phyloP scores from a whole-genome alignment of 371 early-diverging fungal genomes.

The Chytridiales sp. region DNA sequence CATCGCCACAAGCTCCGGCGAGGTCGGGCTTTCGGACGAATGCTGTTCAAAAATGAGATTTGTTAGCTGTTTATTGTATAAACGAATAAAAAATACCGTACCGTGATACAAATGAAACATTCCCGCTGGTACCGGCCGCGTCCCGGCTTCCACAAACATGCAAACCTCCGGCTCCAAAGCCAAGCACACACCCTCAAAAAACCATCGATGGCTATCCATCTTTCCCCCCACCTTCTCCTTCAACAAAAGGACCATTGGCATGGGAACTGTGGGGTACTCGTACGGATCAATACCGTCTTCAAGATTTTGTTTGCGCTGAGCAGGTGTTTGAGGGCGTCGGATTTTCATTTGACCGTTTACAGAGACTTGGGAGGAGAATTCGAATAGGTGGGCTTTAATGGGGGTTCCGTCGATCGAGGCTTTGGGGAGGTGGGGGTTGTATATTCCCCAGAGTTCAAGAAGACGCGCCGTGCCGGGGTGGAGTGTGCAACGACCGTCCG shows the following conservation, averaged over 20 bases:
- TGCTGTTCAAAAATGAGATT: conserved; percentile 66
- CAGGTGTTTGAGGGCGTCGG: conserved; percentile 17
- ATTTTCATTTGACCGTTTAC: conserved; percentile 50
- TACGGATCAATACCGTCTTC: background rate
- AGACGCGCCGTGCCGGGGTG: too few species aligned
- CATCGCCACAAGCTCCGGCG: conserved; percentile 95
- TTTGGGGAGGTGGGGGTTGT: conserved; percentile 52
- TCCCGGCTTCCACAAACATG: conserved; percentile 87
- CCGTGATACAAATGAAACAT: conserved; percentile 68
- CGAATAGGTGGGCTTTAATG: conserved; percentile 77
- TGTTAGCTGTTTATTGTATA: background rate
- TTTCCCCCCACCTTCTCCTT: conserved; percentile 63
- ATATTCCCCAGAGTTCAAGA: too few species aligned
- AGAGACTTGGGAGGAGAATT: conserved; percentile 83
- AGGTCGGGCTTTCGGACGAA: conserved; percentile 77
- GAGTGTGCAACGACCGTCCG: too few species aligned
- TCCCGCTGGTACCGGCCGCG: conserved; percentile 74
- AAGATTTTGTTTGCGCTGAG: conserved; percentile 2
- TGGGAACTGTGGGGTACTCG: conserved; percentile 54
- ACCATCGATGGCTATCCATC: conserved; percentile 48
- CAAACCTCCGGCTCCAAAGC: conserved; percentile 53
- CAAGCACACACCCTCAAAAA: conserved; percentile 43
- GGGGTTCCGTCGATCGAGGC: conserved; percentile 41
- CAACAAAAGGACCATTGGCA: conserved; percentile 83
- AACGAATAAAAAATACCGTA: background rate